These are phyloP conservation scores for Trypanosoma cruzi DNA, from an alignment of 208 protist species.

Conservation along the genomic window DNA sequence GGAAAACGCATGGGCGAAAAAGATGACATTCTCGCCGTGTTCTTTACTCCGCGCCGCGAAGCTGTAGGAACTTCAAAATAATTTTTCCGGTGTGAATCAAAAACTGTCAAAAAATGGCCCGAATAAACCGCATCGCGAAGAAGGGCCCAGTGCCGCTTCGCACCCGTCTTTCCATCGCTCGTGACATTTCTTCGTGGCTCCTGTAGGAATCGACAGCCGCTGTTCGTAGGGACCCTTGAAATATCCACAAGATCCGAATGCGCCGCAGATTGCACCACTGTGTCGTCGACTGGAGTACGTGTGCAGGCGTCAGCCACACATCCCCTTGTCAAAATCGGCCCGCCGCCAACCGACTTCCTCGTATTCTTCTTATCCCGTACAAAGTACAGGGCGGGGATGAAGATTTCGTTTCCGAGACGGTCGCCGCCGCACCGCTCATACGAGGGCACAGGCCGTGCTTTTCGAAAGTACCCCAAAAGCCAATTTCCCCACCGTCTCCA, in stretches of 20 bases:
- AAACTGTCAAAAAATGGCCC: neutral
- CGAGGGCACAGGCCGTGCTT: neutral
- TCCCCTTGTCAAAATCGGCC: too few relatives aligned
- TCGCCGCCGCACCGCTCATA: constrained; percentile 10
- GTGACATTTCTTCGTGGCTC: neutral
- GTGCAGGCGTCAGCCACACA: too few relatives aligned
- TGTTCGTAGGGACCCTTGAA: neutral
- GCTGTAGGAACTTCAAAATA: neutral
- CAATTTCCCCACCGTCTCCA: too few relatives aligned
- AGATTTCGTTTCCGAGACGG: neutral
- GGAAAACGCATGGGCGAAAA: neutral
- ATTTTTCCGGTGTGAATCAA: neutral
- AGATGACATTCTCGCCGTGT: neutral
- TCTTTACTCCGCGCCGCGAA: neutral
- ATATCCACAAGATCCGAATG: neutral
- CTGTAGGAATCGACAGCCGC: neutral
- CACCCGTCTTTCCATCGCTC: neutral
- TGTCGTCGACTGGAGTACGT: neutral
- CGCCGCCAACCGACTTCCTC: neutral
- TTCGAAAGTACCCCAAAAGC: neutral
- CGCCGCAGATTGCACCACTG: neutral
- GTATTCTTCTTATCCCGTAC: neutral
- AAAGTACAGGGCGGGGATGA: constrained; percentile 18
- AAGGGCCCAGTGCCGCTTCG: constrained; percentile 1
- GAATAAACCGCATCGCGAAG: constrained; percentile 12